Conservation (phyloP, 2,329 filamentous ascomycete genomes). For the Aspergillus sp. region DNA sequence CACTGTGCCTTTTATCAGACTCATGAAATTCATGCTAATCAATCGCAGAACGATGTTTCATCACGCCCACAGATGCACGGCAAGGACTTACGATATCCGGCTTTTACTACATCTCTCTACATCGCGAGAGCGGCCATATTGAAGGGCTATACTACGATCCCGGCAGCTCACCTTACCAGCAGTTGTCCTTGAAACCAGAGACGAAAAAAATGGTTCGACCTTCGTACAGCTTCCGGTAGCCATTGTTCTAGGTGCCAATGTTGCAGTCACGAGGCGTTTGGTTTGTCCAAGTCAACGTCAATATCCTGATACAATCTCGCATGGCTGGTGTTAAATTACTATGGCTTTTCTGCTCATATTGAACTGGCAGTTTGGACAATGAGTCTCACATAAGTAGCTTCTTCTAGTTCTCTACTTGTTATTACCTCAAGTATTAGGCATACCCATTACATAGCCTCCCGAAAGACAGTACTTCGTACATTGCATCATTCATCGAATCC, state of each 20-base stretch:
- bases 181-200: constrained; percentile 49
- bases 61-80: constrained; percentile 51
- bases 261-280: constrained; percentile 8
- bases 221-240: constrained; percentile 47
- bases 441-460: background rate
- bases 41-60: constrained; percentile 51
- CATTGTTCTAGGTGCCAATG: background rate
- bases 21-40: constrained; percentile 7
- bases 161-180: constrained; percentile 55
- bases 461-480: background rate
- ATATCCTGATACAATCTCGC: constrained; percentile 15
- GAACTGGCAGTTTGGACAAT: background rate
- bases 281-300: background rate
- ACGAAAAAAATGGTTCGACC: constrained; percentile 46
- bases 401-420: background rate
- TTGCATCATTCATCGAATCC: background rate
- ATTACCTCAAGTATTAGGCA: background rate
- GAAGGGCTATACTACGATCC: constrained; percentile 57
- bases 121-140: constrained; percentile 50
- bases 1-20: background rate
- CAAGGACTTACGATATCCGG: constrained; percentile 56
- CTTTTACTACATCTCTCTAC: constrained; percentile 56
- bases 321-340: constrained; percentile 22
- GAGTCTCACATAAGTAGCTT: background rate
- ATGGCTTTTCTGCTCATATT: background rate